These are phyloP conservation scores for Metschnikowia drakensbergensis DNA, from an alignment of 805 yeast genomes.

Conservation along the genomic window DNA sequence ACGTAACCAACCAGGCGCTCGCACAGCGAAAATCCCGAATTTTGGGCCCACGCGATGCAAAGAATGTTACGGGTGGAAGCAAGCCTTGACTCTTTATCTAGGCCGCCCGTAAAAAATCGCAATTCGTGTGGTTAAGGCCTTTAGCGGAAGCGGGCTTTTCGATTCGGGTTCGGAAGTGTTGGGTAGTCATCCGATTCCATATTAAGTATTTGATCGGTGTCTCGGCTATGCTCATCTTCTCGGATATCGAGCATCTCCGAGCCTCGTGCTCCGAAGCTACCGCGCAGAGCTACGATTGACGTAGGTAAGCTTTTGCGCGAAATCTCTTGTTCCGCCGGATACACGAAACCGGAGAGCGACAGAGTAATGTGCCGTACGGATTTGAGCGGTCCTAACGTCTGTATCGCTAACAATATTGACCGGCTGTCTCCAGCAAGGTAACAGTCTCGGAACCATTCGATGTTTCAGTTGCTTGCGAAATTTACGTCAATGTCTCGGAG, in stretches of 20 bases:
- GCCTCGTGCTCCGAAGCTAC: not conserved
- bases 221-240: not conserved
- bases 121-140: not conserved
- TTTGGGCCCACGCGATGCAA: too few relatives aligned
- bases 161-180: not conserved
- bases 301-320: not conserved
- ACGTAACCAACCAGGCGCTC: too few relatives aligned
- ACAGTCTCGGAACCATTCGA: not conserved
- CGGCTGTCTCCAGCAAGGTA: too few relatives aligned
- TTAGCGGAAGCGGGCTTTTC: not conserved
- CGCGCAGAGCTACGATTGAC: not conserved
- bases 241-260: not conserved
- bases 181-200: not conserved
- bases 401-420: too few relatives aligned
- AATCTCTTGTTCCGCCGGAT: not conserved
- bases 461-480: not conserved
- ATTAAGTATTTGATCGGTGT: not conserved
- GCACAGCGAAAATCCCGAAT: too few relatives aligned
- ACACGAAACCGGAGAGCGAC: not conserved
- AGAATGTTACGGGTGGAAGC: too few relatives aligned
- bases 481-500: not conserved
- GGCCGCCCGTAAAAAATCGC: too few relatives aligned
- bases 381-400: too few relatives aligned
- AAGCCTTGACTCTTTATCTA: too few relatives aligned
- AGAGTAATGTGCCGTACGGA: not conserved